These are phyloP conservation scores for Eutypa lata DNA, from an alignment of 2,329 filamentous ascomycete genomes.

Conservation along the genomic window DNA sequence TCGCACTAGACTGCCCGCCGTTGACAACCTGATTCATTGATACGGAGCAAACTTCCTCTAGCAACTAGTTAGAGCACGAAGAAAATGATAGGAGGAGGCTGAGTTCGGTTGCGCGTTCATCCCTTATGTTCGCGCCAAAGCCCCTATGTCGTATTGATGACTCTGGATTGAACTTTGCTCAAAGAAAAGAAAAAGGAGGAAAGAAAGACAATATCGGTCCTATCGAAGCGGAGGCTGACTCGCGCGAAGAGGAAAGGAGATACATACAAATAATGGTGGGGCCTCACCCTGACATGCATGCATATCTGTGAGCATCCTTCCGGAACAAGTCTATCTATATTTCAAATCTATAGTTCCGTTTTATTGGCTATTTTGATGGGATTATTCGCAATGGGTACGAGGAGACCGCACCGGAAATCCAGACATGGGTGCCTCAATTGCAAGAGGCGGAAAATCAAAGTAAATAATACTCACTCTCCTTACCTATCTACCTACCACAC, in stretches of 20 bases:
- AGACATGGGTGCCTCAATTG: constrained; percentile 30
- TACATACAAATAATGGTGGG: background rate
- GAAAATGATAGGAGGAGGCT: too few species aligned
- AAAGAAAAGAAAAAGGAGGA: background rate
- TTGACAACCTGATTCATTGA: too few species aligned
- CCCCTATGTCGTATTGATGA: too few species aligned
- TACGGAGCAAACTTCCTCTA: too few species aligned
- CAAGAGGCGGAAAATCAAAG: constrained; percentile 30
- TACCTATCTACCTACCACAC: background rate
- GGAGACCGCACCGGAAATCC: constrained; percentile 16
- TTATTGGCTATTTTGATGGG: background rate
- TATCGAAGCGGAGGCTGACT: background rate
- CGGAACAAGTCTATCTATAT: background rate
- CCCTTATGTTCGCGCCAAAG: too few species aligned
- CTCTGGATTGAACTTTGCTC: too few species aligned
- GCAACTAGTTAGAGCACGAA: too few species aligned
- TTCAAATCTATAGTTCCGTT: background rate
- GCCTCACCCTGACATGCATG: background rate
- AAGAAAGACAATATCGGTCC: background rate
- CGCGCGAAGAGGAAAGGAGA: background rate
- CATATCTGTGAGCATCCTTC: background rate
- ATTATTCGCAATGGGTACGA: background rate
- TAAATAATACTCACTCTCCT: too few species aligned
- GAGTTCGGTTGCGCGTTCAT: too few species aligned
- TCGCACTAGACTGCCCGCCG: background rate